Evolutionary conservation across 306 rosid species (phyloP), one percentile per base, ranked within the genome.

Genomic region (Quercus berberidifolia): DNA sequence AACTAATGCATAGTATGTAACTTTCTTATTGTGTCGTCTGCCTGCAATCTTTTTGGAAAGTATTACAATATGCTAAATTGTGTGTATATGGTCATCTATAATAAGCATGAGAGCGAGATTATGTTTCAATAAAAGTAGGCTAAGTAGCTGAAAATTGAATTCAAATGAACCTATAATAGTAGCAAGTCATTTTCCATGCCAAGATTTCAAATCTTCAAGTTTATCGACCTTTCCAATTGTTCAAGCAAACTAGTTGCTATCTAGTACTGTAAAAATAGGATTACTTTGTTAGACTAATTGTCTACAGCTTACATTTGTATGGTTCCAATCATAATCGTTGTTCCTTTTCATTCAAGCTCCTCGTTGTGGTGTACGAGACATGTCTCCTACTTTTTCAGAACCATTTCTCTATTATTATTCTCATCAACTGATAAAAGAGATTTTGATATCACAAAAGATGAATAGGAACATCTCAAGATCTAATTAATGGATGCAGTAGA

Each of bases 41-140:
- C 87, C 81, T 83, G 72, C 86, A 58, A 46, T 82, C 76, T 67
- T 78, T 87, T 81, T 62, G 73, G 83, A 77, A 85, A 79, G 18
- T 19, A 23, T 5, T 19, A 38, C 6, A 46, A 41, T 23, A 55
- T 69, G 43, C 74, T 74, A 49, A 68, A 76, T 73, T 77, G 81
- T 25, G 4, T 41, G 46, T 8, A 41, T 41, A 41, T 41, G 46
- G 46, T 41, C 11, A 2, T 41, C 46, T 41, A 72, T 10, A 63
- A 63, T 60, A 30, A 72, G 25, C 1, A 38, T 20, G 49, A 17
- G 4, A 33, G 15, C 6, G 14, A 31, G 11, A 33, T 14, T 59
- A 59, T 19, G 28, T 6, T n/a, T 59, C 26, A 25, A 25, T n/a
- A 21, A 21, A 10, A 59, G 12, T 21, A 73, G 54, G 54, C 30